These are phyloP conservation scores for Chlorella vulgaris DNA, from an alignment of 139 green algal species.

Conservation along the genomic window DNA sequence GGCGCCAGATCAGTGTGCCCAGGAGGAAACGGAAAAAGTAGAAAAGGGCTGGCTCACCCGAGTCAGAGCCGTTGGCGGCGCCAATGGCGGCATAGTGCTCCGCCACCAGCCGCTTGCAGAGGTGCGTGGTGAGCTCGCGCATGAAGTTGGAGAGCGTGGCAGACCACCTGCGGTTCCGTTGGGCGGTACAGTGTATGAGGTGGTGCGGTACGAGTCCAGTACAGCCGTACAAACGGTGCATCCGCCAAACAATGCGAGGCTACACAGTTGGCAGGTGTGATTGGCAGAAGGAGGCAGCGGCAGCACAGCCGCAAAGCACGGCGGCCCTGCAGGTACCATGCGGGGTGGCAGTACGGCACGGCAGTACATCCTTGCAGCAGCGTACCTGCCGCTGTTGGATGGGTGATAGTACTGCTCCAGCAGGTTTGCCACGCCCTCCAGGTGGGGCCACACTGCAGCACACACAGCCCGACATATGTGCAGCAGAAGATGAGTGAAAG, in stretches of 20 bases:
- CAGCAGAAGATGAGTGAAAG: too few species aligned
- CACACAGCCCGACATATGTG: too few species aligned
- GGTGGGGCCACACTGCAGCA: conserved; percentile 23
- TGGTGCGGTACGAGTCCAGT: not conserved
- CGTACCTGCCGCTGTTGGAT: conserved; percentile 73
- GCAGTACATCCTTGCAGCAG: not conserved
- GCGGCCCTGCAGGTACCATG: too few species aligned
- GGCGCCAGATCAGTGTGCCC: too few species aligned
- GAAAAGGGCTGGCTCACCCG: too few species aligned
- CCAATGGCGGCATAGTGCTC: conserved; percentile 20
- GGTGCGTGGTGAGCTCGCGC: conserved; percentile 48
- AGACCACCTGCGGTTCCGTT: conserved; percentile 56
- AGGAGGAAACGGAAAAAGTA: too few species aligned
- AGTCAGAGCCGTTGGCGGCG: conserved; percentile 1
- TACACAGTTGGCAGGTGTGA: too few species aligned
- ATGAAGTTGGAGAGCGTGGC: conserved; percentile 55
- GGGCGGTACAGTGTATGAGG: not conserved
- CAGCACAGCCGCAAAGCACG: too few species aligned
- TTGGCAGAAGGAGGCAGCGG: too few species aligned
- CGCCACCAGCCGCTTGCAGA: conserved; percentile 59
- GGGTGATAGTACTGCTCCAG: conserved; percentile 91
- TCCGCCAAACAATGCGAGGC: too few species aligned
- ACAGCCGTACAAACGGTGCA: not conserved
- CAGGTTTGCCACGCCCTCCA: conserved; percentile 61
- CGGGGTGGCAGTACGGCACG: not conserved